Evolutionary conservation across 2,329 filamentous ascomycete species (phyloP), one percentile per base, ranked within the genome.

Genomic region (Fusarium foetens): DNA sequence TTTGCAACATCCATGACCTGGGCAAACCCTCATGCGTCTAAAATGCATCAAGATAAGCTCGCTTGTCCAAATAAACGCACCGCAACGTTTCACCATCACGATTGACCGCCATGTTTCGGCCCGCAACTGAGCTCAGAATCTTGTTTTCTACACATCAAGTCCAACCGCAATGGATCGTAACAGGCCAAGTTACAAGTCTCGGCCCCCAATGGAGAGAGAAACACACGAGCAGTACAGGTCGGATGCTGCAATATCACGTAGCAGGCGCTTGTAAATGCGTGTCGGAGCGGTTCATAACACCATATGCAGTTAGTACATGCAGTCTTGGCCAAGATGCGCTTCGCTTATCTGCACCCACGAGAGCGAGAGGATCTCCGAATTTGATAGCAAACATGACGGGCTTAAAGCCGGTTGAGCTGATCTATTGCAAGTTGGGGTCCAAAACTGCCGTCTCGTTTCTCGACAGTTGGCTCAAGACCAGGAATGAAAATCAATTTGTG

Each of bases 271-370:
- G 41, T 52, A 14, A 39, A 48, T 31, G 12, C 42, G 64, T 29
- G 43, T 67, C 41, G 63, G 29, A 67, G 64, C 64, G 63, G 41
- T 27, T 42, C 64, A 67, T 53, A 42, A 16, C 21, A 39, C 64
- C 54, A 48, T 38, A 61, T 67, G 1, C 14, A 67, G 64, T 67
- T 67, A 67, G 63, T 48, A 65, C 41, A 14, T 23, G 19, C 2
- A 3, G 48, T 17, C 62, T 54, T 63, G 38, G 62, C 62, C 60
- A 46, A 36, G 42, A n/a, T 36, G 11, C 63, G 10, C 59, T 43
- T 63, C 59, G 63, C 59, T 64, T 63, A 61, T 52, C 63, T 67
- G 46, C 63, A 61, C 19, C 14, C 45, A 17, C 27, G n/a, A 17
- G 5, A 5, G 45, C n/a, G 35, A 49, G 48, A 58, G 58, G 48